Base-by-base conservation (phyloP, 2,329 filamentous ascomycete genomes). In the Fusarium xyrophilum region DNA sequence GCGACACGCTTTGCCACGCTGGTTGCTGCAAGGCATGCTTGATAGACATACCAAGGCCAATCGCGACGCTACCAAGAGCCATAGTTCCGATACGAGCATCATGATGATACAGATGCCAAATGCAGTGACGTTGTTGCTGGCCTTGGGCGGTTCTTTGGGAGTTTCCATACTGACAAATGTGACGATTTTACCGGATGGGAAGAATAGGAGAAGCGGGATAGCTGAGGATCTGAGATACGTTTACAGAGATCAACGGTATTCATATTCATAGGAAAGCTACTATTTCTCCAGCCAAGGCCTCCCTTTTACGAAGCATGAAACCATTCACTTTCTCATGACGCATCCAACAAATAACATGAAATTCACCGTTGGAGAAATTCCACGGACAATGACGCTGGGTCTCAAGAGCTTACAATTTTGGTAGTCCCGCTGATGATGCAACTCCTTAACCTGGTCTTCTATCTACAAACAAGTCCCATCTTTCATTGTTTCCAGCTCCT, bases 331-430 rank as follows among this genome's bases (percentile, higher is more conserved):
- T 15, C 23, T 19, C 32, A 33, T 51, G 9, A 43, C 38, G 25
- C 44, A 14, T 39, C 36, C 27, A 50, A 56, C 47, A 53, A 43
- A 56, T 25, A n/a, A 17, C 27, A 35, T 27, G 7, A 33, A 38
- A 30, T 33, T 40, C 39, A 30, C 35, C 28, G 7, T 23, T 43
- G 23, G 21, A 62, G 23, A 30, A 53, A 38, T 23, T 7, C 43
- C 28, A 35, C 23, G 13, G n/a, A 43, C 23, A 50, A 56, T 21
- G 19, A 50, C 35, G 51, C 56, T 66, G 38, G 65, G 59, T 59
- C 44, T 63, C 33, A 60, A 64, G 56, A 60, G 51, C 59, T 70
- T 70, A 62, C 67, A 65, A 72, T 71, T 73, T 73, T 70, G 46
- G 44, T 57, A 57, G 51, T 66, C 56, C 56, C 61, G 64, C 68